phyloP scores from a whole-genome alignment of 306 rosid genomes.

The Malus sieversii region DNA sequence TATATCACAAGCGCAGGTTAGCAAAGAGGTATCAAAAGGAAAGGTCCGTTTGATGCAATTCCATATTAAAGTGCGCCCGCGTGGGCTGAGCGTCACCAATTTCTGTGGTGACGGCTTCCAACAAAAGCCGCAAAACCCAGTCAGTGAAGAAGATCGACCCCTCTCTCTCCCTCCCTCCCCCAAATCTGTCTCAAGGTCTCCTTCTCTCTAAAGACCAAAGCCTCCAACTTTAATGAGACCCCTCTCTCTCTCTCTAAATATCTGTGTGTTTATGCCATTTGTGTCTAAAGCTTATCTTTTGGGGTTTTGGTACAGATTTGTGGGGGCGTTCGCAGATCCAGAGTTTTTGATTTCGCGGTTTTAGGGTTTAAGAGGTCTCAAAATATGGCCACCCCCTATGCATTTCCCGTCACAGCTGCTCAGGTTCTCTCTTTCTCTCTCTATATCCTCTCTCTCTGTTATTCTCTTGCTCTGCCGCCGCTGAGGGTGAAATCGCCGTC shows the following conservation, averaged over 20 bases:
- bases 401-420: slow-evolving; percentile 74
- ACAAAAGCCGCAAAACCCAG: background rate
- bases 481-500: background rate
- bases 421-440: slow-evolving; percentile 47
- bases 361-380: slow-evolving; percentile 59
- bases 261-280: background rate
- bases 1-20: background rate
- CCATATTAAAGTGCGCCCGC: background rate
- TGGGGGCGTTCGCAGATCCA: slow-evolving; percentile 39
- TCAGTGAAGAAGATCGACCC: slow-evolving; percentile 21
- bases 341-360: slow-evolving; percentile 21
- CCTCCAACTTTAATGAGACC: slow-evolving; percentile 19
- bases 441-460: background rate
- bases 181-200: slow-evolving; percentile 19
- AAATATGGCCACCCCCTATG: slow-evolving; percentile 70
- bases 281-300: slow-evolving; percentile 17
- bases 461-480: background rate
- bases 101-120: slow-evolving; percentile 10
- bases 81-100: background rate
- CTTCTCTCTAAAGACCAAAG: background rate
- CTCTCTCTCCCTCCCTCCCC: background rate
- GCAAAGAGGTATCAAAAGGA: background rate
- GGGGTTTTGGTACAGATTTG: slow-evolving; percentile 25
- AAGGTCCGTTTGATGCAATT: background rate
- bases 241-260: background rate